A percentile compares a stretch with the other conserved stretches of the same genome.
These are phyloP conservation scores for Tillandsia fasciculata DNA, from an alignment of 176 grass and related monocot genomes.

Conservation along the genomic window DNA sequence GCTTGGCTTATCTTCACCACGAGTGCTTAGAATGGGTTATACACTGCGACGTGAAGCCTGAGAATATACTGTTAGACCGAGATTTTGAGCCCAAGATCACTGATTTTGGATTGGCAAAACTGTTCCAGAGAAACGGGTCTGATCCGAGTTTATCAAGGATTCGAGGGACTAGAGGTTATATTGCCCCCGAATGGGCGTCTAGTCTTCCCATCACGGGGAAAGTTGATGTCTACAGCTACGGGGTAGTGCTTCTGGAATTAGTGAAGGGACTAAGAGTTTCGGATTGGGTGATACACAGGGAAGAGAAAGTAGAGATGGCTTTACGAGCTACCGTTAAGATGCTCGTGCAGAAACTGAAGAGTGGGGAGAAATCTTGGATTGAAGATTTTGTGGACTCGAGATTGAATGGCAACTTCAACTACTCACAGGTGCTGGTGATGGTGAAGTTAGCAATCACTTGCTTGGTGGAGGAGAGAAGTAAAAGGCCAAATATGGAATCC, in stretches of 20 bases:
- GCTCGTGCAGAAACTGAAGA: not conserved
- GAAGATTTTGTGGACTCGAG: not conserved
- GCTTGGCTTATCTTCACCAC: constrained; percentile 67
- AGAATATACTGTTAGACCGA: constrained; percentile 58
- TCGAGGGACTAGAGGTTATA: constrained; percentile 65
- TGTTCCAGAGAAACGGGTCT: constrained; percentile 35
- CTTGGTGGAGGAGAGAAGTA: constrained; percentile 4
- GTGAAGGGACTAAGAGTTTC: not conserved
- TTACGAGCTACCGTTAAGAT: not conserved
- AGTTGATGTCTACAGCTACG: not conserved
- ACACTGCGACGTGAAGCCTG: constrained; percentile 74
- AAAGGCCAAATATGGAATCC: constrained; percentile 2
- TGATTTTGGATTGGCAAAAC: constrained; percentile 61
- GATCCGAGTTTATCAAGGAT: constrained; percentile 35
- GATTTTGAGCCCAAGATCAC: constrained; percentile 73
- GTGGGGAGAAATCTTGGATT: not conserved
- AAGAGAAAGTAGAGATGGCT: not conserved
- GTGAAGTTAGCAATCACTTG: not conserved
- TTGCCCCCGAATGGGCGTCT: constrained; percentile 58
- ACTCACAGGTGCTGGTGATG: not conserved
- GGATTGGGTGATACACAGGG: not conserved
- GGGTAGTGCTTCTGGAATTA: constrained; percentile 4
- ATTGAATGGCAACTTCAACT: not conserved
- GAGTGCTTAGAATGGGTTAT: constrained; percentile 77
- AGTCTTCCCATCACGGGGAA: constrained; percentile 27